Percentiles rank a stretch among this genome's conserved stretches.
Conservation (phyloP, 305 asterid genomes). For the Fraxinus velutina region DNA sequence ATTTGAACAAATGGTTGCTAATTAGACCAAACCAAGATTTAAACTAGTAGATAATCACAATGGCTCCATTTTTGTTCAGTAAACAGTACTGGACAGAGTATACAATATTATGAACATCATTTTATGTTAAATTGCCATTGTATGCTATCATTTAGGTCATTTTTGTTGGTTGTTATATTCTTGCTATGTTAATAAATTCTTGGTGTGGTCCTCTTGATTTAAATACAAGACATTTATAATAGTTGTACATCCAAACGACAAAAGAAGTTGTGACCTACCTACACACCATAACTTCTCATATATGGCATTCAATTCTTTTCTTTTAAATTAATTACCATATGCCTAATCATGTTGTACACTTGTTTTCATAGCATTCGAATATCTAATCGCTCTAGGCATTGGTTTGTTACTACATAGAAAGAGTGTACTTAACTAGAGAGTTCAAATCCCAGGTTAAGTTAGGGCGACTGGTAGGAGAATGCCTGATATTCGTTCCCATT, state of each 20-base stretch:
- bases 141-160: background rate
- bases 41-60: background rate
- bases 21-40: background rate
- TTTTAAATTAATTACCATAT: background rate
- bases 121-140: background rate
- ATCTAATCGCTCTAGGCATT: background rate
- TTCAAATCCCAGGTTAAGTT: background rate
- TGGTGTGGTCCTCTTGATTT: constrained; percentile 1
- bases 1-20: background rate
- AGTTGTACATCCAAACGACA: background rate
- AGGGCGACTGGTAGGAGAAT: background rate
- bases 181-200: constrained; percentile 9
- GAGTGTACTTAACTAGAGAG: background rate
- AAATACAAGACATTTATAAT: constrained; percentile 11
- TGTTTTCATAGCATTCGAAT: background rate
- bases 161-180: background rate
- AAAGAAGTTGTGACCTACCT: constrained; percentile 22
- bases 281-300: constrained; percentile 27
- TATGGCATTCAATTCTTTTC: constrained; percentile 11
- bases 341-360: background rate
- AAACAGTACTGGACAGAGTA: background rate
- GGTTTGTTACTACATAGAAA: background rate
- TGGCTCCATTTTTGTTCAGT: background rate
- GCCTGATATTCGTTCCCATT: background rate
- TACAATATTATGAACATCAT: background rate